phyloP scores from a whole-genome alignment of 305 asterid species.

The Fraxinus greggii region DNA sequence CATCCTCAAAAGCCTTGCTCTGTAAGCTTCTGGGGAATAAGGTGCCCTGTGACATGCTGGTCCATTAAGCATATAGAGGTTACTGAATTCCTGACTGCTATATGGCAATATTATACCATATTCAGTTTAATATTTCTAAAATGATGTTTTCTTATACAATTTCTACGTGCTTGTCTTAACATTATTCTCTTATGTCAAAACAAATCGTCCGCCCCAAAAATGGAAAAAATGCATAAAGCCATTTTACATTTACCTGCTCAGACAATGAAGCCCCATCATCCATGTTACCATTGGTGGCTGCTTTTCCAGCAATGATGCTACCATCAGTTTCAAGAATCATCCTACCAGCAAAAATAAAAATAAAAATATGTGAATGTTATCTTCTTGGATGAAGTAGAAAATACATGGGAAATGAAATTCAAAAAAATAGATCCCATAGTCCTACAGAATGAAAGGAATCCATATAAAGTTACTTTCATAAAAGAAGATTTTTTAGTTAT shows the following conservation, averaged over 20 bases:
- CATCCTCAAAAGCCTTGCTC: not conserved
- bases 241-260: conserved; percentile 64
- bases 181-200: not conserved
- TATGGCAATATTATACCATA: not conserved
- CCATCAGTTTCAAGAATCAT: conserved; percentile 95
- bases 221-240: not conserved
- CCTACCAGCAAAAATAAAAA: conserved; percentile 42
- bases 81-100: not conserved
- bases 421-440: not conserved
- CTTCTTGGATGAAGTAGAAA: not conserved
- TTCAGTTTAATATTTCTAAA: not conserved
- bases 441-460: not conserved
- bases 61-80: not conserved
- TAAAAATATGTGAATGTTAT: not conserved
- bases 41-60: not conserved
- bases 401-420: not conserved
- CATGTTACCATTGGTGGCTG: conserved; percentile 54
- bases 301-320: conserved; percentile 79
- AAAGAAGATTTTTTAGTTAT: not conserved
- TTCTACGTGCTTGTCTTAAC: not conserved
- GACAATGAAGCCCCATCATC: conserved; percentile 81
- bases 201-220: not conserved
- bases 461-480: not conserved
- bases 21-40: not conserved
- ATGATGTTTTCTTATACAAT: not conserved